Percentiles rank a stretch among this genome's conserved stretches.
Evolutionary conservation across 192 early-diverging fungal species (phyloP).

Genomic region (Coemansia sp.): DNA sequence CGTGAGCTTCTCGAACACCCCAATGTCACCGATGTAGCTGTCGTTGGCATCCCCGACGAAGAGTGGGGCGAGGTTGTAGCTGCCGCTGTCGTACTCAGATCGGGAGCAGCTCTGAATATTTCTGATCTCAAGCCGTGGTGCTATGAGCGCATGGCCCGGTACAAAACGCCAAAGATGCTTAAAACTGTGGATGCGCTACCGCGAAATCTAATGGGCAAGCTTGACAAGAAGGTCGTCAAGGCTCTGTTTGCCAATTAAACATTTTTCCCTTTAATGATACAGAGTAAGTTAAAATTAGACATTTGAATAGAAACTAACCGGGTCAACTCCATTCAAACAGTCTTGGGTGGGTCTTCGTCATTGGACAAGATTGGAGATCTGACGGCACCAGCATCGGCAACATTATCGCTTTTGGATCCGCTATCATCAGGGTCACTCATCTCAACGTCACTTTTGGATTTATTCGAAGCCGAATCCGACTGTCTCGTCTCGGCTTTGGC

Average conservation of each 20-base stretch:
- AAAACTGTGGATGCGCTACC: constrained; percentile 60
- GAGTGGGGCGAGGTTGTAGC: constrained; percentile 78
- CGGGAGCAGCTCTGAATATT: constrained; percentile 21
- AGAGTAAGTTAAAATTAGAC: neutral
- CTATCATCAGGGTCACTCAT: neutral
- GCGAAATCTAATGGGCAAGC: constrained; percentile 86
- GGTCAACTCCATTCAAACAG: neutral
- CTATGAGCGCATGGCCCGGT: constrained; percentile 64
- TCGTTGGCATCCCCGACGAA: constrained; percentile 68
- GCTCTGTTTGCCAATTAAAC: constrained; percentile 43
- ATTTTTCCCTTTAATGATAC: neutral
- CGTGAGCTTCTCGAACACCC: constrained; percentile 66
- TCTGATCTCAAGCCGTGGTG: constrained; percentile 52
- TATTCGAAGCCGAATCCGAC: neutral
- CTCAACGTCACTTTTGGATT: neutral
- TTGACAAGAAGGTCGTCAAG: constrained; percentile 76
- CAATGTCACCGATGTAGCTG: constrained; percentile 65
- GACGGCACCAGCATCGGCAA: too few species aligned
- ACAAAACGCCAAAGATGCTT: constrained; percentile 69
- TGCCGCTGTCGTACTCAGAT: constrained; percentile 59
- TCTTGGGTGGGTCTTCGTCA: neutral
- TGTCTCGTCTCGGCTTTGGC: neutral
- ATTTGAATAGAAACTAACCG: too few species aligned
- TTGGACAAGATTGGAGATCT: too few species aligned
- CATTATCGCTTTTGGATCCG: neutral